phyloP scores from a whole-genome alignment of 176 grass and related monocot species.

The Alopecurus myosuroides region DNA sequence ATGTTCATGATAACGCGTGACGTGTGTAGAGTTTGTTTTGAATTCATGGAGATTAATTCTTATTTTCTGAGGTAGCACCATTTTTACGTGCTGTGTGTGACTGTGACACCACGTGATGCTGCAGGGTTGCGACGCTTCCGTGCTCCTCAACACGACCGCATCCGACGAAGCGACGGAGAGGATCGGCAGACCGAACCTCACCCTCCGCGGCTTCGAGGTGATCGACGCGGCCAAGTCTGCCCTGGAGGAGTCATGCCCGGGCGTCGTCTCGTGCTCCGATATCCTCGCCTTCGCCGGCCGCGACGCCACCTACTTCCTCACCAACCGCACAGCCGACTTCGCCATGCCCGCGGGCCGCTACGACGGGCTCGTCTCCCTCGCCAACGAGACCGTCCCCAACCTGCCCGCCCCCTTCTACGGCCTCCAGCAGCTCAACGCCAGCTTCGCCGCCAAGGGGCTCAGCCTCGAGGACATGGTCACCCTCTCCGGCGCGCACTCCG shows the following conservation, averaged over 20 bases:
- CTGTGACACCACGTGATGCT: not conserved
- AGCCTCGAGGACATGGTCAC: slow-evolving; percentile 25
- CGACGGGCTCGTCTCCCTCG: slow-evolving; percentile 33
- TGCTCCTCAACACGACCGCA: not conserved
- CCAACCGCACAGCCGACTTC: not conserved
- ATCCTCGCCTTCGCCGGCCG: slow-evolving; percentile 49
- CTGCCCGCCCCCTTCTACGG: slow-evolving; percentile 8
- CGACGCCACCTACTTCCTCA: slow-evolving; percentile 24
- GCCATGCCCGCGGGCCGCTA: slow-evolving; percentile 30
- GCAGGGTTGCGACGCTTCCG: not conserved
- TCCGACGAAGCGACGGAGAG: not conserved
- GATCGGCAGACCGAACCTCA: not conserved
- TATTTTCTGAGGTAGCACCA: not conserved
- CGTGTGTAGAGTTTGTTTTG: not conserved
- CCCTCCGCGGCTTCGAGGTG: slow-evolving; percentile 38
- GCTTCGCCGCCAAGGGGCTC: slow-evolving; percentile 26
- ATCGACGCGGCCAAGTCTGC: slow-evolving; percentile 39
- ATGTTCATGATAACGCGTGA: not conserved
- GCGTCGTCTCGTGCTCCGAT: slow-evolving; percentile 34
- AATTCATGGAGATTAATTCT: too few relatives aligned
- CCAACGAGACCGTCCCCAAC: slow-evolving; percentile 1
- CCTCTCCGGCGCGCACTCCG: slow-evolving; percentile 53
- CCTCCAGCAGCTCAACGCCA: not conserved
- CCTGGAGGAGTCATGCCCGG: slow-evolving; percentile 28
- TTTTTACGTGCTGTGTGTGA: not conserved